Conservation (phyloP, 495 filamentous ascomycete genomes). For the Penicillium canescens region DNA sequence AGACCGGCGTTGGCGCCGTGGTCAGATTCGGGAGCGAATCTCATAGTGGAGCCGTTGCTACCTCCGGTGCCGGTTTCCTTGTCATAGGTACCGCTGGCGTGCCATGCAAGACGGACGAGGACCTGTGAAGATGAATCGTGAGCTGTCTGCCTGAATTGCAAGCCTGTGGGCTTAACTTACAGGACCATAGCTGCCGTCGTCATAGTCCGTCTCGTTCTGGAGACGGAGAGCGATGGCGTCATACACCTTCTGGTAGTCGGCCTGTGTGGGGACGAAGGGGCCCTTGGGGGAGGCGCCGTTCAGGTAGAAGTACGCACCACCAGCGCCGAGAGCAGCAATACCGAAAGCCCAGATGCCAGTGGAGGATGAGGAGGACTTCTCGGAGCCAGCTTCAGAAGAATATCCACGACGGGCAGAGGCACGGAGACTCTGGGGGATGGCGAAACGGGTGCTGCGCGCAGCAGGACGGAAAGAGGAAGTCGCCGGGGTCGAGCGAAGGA, state of each 20-base stretch:
- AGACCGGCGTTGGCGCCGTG: conserved; percentile 96
- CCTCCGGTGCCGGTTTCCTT: conserved; percentile 87
- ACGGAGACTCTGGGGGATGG: conserved; percentile 63
- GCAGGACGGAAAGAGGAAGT: conserved; percentile 47
- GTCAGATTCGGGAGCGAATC: conserved; percentile 86
- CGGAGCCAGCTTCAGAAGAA: conserved; percentile 62
- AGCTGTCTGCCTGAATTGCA: conserved; percentile 5
- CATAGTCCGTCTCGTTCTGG: conserved; percentile 90
- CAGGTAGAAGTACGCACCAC: conserved; percentile 70
- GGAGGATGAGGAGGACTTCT: conserved; percentile 49
- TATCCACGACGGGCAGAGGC: conserved; percentile 71
- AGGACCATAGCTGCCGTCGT: conserved; percentile 94
- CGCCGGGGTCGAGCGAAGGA: conserved; percentile 50
- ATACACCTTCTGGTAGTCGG: conserved; percentile 96
- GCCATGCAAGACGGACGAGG: conserved; percentile 82
- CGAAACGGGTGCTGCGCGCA: conserved; percentile 57
- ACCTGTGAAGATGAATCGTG: conserved; percentile 41
- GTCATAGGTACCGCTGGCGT: conserved; percentile 87
- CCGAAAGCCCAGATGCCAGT: conserved; percentile 50
- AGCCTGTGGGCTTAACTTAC: conserved; percentile 43
- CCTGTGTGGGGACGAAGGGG: conserved; percentile 70
- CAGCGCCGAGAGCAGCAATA: conserved; percentile 62
- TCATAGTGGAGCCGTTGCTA: conserved; percentile 97
- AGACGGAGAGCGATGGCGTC: conserved; percentile 77
- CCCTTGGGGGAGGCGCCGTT: conserved; percentile 47